Evolutionary conservation across 345 rosid species (phyloP).

Genomic region (Lagerstroemia speciosa): DNA sequence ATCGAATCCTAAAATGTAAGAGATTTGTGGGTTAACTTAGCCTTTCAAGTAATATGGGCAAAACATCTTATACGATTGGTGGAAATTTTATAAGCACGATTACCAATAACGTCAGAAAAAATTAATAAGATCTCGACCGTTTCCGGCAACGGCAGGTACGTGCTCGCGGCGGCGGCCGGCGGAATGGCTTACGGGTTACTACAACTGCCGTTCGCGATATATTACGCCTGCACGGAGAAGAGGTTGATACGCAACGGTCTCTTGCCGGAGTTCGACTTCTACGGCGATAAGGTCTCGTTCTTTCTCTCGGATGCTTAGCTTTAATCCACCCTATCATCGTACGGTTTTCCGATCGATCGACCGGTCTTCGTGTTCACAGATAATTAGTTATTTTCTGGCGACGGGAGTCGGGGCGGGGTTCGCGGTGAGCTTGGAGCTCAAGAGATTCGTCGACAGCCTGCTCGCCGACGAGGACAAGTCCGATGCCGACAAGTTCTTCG

Average conservation of each 20-base stretch:
- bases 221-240: slow-evolving; percentile 15
- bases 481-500: slow-evolving; percentile 5
- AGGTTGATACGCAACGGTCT: slow-evolving; percentile 12
- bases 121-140: not conserved
- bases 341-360: not conserved
- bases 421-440: slow-evolving; percentile 15
- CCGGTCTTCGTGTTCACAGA: slow-evolving; percentile 5
- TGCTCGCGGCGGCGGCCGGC: slow-evolving; percentile 12
- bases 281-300: slow-evolving; percentile 20
- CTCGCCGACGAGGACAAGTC: not conserved
- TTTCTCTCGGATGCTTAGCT: not conserved
- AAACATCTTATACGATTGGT: too few species aligned
- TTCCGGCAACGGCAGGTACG: slow-evolving; percentile 7
- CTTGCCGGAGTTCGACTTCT: slow-evolving; percentile 25
- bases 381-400: slow-evolving; percentile 19
- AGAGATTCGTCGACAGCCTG: not conserved
- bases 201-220: slow-evolving; percentile 22
- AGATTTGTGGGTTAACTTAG: too few species aligned
- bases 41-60: too few species aligned
- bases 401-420: slow-evolving; percentile 26
- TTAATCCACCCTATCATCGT: not conserved
- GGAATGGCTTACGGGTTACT: slow-evolving; percentile 18
- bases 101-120: too few species aligned
- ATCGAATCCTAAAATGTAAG: too few species aligned
- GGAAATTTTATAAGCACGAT: too few species aligned